These are phyloP conservation scores for Fusarium begoniae DNA, from an alignment of 2,329 filamentous ascomycete genomes.

Conservation along the genomic window DNA sequence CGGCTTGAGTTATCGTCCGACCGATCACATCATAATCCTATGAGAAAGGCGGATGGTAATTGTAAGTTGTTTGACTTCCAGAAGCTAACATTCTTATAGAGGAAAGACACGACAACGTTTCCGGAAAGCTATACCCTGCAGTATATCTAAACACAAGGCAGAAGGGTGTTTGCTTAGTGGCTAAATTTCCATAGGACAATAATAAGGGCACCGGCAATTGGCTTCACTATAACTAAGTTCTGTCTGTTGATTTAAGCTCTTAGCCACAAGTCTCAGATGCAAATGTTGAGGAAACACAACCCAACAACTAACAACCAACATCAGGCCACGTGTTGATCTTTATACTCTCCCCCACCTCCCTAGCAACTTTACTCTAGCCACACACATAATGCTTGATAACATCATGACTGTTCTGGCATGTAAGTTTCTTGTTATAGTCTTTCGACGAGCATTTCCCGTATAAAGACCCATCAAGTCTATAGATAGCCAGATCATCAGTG, in stretches of 20 bases:
- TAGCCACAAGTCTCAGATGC: no score
- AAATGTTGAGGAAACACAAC: neutral
- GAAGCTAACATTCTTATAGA: neutral
- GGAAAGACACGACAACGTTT: neutral
- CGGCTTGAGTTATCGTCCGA: rapidly evolving
- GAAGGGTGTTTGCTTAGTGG: neutral
- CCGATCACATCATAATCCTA: neutral
- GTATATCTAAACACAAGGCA: neutral
- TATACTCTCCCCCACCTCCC: neutral
- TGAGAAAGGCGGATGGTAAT: neutral
- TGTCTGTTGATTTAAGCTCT: no score
- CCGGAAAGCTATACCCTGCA: neutral
- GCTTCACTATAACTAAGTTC: no score
- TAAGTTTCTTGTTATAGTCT: neutral
- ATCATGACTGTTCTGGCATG: neutral
- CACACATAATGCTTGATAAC: neutral
- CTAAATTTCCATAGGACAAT: neutral
- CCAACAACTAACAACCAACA: neutral
- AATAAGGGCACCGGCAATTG: no score
- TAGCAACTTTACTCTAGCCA: neutral
- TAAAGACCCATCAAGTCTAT: neutral
- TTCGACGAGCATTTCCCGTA: neutral
- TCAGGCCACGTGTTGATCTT: no score
- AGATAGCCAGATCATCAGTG: neutral
- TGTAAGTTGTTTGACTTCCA: neutral